Evolutionary conservation across 352 stramenopile genomes (phyloP), one percentile per base, ranked within the genome.

Genomic region (Nothophytophthora sp.): DNA sequence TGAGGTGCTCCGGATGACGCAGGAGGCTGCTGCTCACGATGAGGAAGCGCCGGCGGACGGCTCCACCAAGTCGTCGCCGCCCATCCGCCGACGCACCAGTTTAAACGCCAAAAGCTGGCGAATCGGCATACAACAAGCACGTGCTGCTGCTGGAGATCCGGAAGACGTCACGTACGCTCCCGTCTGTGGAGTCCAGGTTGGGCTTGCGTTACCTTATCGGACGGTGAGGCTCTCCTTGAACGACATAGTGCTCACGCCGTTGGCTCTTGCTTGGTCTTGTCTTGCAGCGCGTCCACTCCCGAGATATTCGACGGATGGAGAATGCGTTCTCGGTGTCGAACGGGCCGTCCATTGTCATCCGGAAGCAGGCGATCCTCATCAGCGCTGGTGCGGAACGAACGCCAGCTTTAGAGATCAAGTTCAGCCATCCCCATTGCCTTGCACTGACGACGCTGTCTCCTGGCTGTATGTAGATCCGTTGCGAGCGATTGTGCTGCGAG

Each of bases 291-390:
- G 78, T 89, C 15, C 75, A 91, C 32, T 59, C 66, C 20, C 75
- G 81, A 10, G 81, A 91, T 45, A 64, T 91, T 10, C 75, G 81
- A 8, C 85, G 85, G 50, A 70, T 91, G 23, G 81, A 91, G 46
- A 71, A 81, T 24, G 65, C 70, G 0, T 91, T 89, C 50, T 72
- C 71, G 0, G 63, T 79, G n/a, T 81, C 72, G 5, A 87, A 85
- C 37, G 70, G 86, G 29, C 77, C 77, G 18, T 78, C 67, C 5
- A 68, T 89, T 40, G 51, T 81, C 24, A 60, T 85, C n/a, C 61
- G 77, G 13, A 86, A 86, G 39, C 77, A 88, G 63, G 72, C 77
- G 1, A 80, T 88, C 35, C 50, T 88, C 30, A 70, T 88, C 41
- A 86, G 76, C 34, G 73, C 75, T 44, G 77, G 77, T 83, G 53